phyloP scores from a whole-genome alignment of 1,139 yeast genomes.

The Suhomyces wounanorum region DNA sequence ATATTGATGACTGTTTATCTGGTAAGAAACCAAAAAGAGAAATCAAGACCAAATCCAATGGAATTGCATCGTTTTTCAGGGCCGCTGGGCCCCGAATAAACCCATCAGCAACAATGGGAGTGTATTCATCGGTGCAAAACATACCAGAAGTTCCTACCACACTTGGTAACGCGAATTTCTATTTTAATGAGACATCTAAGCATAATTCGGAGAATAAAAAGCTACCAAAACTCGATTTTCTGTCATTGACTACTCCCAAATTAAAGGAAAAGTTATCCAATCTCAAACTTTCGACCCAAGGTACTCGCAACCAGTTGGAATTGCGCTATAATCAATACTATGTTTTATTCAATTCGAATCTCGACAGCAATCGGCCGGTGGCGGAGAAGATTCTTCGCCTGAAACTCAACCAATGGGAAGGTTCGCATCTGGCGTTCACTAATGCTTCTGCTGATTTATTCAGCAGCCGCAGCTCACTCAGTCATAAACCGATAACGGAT shows the following conservation, averaged over 20 bases:
- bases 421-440: constrained; percentile 40
- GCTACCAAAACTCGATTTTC: constrained; percentile 63
- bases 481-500: constrained; percentile 35
- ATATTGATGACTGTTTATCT: constrained; percentile 68
- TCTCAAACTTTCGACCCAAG: constrained; percentile 59
- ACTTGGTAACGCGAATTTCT: constrained; percentile 31
- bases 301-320: constrained; percentile 66
- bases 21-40: constrained; percentile 23
- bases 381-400: constrained; percentile 55
- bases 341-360: constrained; percentile 78
- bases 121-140: constrained; percentile 1
- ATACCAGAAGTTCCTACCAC: constrained; percentile 1
- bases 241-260: constrained; percentile 59
- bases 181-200: constrained; percentile 32
- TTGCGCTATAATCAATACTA: constrained; percentile 77
- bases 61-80: constrained; percentile 42
- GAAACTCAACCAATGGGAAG: constrained; percentile 72
- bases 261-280: constrained; percentile 60
- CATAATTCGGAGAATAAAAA: constrained; percentile 31
- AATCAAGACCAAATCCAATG: constrained; percentile 9
- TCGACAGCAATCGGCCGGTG: constrained; percentile 73
- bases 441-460: constrained; percentile 25
- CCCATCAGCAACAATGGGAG: neutral
- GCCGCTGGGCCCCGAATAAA: constrained; percentile 5
- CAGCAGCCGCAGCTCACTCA: constrained; percentile 25